phyloP scores from a whole-genome alignment of 495 filamentous ascomycete genomes.

The Annulohypoxylon stygium region DNA sequence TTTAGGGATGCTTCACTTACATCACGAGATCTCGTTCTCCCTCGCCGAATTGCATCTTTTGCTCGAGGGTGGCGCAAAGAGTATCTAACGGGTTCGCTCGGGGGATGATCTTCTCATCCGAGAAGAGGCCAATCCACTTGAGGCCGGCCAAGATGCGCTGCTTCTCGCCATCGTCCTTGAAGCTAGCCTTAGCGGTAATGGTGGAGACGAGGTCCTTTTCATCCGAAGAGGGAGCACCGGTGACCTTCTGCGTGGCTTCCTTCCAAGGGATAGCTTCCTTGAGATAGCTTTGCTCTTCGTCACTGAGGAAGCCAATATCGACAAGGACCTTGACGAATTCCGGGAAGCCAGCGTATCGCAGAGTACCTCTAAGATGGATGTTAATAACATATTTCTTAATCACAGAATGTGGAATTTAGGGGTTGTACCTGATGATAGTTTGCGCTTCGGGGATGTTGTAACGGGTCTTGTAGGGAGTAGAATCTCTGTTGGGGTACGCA shows the following conservation, averaged over 20 bases:
- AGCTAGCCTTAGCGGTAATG: slow-evolving; percentile 80
- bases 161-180: slow-evolving; percentile 78
- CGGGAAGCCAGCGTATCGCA: slow-evolving; percentile 88
- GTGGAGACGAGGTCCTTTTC: slow-evolving; percentile 77
- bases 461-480: slow-evolving; percentile 83
- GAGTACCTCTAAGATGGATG: slow-evolving; percentile 59
- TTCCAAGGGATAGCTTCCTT: slow-evolving; percentile 78
- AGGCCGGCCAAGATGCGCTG: slow-evolving; percentile 81
- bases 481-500: slow-evolving; percentile 94
- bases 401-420: background rate
- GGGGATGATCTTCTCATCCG: slow-evolving; percentile 76
- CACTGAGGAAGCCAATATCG: slow-evolving; percentile 85
- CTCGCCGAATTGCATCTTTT: slow-evolving; percentile 90
- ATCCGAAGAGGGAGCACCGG: slow-evolving; percentile 71
- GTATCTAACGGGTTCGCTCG: slow-evolving; percentile 87
- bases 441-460: slow-evolving; percentile 92
- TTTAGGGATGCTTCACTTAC: background rate
- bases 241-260: slow-evolving; percentile 80
- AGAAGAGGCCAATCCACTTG: slow-evolving; percentile 90
- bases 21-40: slow-evolving; percentile 71
- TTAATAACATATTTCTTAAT: background rate
- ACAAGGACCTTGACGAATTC: slow-evolving; percentile 89
- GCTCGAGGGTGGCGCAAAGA: slow-evolving; percentile 88
- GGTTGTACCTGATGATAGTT: slow-evolving; percentile 76
- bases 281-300: slow-evolving; percentile 71